These are phyloP conservation scores for Pseudonectria buxi DNA, from an alignment of 2,329 filamentous ascomycete species.

Conservation along the genomic window DNA sequence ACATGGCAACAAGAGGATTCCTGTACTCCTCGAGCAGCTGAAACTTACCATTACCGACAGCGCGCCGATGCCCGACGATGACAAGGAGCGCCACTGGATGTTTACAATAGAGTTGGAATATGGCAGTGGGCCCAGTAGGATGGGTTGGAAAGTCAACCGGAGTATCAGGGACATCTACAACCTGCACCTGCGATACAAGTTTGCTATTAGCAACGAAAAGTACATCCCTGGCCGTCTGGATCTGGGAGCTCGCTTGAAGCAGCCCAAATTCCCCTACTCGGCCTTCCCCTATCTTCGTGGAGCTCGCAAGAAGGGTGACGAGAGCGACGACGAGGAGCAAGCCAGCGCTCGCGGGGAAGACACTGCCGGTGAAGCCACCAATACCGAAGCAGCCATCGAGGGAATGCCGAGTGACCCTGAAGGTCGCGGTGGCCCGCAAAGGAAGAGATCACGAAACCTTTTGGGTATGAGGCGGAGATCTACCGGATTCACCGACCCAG, in stretches of 20 bases:
- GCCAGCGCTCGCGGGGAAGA: conserved; percentile 33
- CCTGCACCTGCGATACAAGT: conserved; percentile 87
- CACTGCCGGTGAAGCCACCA: conserved; percentile 47
- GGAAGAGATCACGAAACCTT: conserved; percentile 48
- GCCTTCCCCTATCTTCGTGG: conserved; percentile 86
- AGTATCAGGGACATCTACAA: conserved; percentile 87
- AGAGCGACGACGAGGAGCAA: conserved; percentile 67
- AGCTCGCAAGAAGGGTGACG: conserved; percentile 70
- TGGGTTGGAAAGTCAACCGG: conserved; percentile 91
- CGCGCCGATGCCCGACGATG: conserved; percentile 56
- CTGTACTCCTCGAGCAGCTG: conserved; percentile 88
- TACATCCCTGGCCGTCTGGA: conserved; percentile 65
- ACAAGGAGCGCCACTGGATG: conserved; percentile 66
- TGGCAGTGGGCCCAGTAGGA: conserved; percentile 86
- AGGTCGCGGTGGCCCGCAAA: conserved; percentile 24
- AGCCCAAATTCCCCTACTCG: conserved; percentile 83
- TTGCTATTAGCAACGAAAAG: conserved; percentile 76
- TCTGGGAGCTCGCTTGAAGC: conserved; percentile 61
- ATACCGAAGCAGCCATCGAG: conserved; percentile 59
- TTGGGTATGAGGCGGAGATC: conserved; percentile 48
- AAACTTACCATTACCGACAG: conserved; percentile 84
- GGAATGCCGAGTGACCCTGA: conserved; percentile 31
- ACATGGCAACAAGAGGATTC: conserved; percentile 89
- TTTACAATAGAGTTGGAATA: conserved; percentile 95
- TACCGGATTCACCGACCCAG: conserved; percentile 41